phyloP scores from a whole-genome alignment of 345 rosid genomes.

The Acer negundo region DNA sequence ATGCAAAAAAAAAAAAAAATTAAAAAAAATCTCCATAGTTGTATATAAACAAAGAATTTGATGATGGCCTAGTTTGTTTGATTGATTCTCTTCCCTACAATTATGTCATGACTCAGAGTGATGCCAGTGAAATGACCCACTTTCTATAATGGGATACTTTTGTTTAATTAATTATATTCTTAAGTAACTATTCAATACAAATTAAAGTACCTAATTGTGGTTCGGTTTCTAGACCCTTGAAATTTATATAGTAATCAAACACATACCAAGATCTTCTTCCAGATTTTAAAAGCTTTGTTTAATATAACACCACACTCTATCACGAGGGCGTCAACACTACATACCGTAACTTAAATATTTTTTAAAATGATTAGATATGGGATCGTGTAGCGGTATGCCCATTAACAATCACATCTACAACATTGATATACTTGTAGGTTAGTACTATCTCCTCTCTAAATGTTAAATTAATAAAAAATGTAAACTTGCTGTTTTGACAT shows the following conservation, averaged over 20 bases:
- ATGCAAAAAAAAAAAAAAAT: background rate
- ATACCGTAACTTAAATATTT: background rate
- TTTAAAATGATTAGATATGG: too few relatives aligned
- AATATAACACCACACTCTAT: background rate
- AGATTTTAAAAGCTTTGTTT: conserved; percentile 2
- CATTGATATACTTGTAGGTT: too few relatives aligned
- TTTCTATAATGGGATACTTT: background rate
- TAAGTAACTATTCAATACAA: too few relatives aligned
- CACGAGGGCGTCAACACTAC: background rate
- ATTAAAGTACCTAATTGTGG: background rate
- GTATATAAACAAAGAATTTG: background rate
- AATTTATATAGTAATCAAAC: background rate
- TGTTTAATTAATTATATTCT: background rate
- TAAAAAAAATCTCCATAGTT: background rate
- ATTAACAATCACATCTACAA: too few relatives aligned
- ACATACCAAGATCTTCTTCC: background rate
- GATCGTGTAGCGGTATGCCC: too few relatives aligned
- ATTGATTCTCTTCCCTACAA: background rate
- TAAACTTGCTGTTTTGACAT: background rate
- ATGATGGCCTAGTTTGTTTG: background rate
- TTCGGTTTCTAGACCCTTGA: background rate
- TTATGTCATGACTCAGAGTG: background rate
- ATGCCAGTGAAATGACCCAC: conserved; percentile 3
- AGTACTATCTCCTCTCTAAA: too few relatives aligned
- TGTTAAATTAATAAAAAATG: too few relatives aligned